These are phyloP conservation scores for Coemansia umbellata DNA, from an alignment of 192 early-diverging fungal species.

Conservation along the genomic window DNA sequence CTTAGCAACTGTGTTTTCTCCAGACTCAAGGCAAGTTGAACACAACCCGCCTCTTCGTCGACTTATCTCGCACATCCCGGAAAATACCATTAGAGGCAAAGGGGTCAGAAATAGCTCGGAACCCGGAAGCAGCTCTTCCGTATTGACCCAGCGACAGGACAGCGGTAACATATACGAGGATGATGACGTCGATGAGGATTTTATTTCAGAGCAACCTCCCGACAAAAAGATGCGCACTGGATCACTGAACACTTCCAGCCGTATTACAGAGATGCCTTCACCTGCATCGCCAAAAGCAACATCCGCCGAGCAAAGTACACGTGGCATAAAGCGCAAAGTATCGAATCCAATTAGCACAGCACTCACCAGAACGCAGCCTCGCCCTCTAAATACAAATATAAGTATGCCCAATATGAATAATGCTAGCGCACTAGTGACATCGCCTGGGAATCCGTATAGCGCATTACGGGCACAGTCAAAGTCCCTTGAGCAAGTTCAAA, in stretches of 20 bases:
- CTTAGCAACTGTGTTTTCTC: slow-evolving; percentile 79
- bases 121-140: not conserved
- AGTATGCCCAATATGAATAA: not conserved
- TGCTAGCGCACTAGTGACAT: slow-evolving; percentile 5
- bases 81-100: not conserved
- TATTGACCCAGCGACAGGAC: not conserved
- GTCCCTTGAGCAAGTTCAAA: slow-evolving; percentile 30
- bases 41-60: slow-evolving; percentile 39
- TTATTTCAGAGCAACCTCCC: slow-evolving; percentile 17
- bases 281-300: slow-evolving; percentile 7
- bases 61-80: slow-evolving; percentile 27
- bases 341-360: slow-evolving; percentile 14
- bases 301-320: not conserved
- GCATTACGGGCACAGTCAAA: slow-evolving; percentile 15
- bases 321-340: slow-evolving; percentile 13
- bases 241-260: not conserved
- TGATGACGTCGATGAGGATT: slow-evolving; percentile 16
- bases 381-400: too few relatives aligned
- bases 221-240: slow-evolving; percentile 21
- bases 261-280: slow-evolving; percentile 13
- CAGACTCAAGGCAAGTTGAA: slow-evolving; percentile 35
- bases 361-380: slow-evolving; percentile 20
- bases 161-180: not conserved
- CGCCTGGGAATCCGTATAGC: slow-evolving; percentile 2
- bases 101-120: not conserved